These are phyloP conservation scores for Aspergillus ruber DNA, from an alignment of 2,329 filamentous ascomycete genomes.

Conservation along the genomic window DNA sequence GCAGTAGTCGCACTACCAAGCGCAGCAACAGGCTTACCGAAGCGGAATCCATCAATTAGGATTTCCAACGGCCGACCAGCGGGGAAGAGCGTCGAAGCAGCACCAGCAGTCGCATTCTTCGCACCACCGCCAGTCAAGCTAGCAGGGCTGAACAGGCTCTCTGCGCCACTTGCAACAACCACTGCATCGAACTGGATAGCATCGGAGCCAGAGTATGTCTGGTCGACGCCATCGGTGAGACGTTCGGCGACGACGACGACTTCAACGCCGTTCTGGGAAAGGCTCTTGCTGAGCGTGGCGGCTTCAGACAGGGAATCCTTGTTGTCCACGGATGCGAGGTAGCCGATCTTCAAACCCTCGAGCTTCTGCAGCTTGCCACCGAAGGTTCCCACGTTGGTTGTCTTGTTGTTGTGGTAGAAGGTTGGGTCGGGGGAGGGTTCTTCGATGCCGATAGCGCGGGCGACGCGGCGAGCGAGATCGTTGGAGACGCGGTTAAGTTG, in stretches of 20 bases:
- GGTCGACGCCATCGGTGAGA: slow-evolving; percentile 49
- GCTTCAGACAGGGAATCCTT: slow-evolving; percentile 45
- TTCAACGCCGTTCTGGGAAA: slow-evolving; percentile 42
- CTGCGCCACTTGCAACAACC: slow-evolving; percentile 52
- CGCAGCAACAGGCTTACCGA: slow-evolving; percentile 63
- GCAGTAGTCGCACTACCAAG: slow-evolving; percentile 43
- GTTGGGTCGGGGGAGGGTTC: slow-evolving; percentile 54
- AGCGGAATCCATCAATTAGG: slow-evolving; percentile 56
- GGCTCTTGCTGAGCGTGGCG: slow-evolving; percentile 41
- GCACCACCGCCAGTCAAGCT: slow-evolving; percentile 11
- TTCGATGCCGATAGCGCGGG: slow-evolving; percentile 52
- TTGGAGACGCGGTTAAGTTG: slow-evolving; percentile 65
- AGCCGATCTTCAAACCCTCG: slow-evolving; percentile 57
- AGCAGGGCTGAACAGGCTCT: slow-evolving; percentile 43
- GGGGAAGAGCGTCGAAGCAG: slow-evolving; percentile 56
- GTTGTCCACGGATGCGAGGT: slow-evolving; percentile 48
- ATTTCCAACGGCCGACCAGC: slow-evolving; percentile 59
- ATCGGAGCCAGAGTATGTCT: slow-evolving; percentile 60
- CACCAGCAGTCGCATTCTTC: slow-evolving; percentile 20
- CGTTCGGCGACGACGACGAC: slow-evolving; percentile 57
- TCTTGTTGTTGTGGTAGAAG: slow-evolving; percentile 65
- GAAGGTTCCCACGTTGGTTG: slow-evolving; percentile 55
- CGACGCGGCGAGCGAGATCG: slow-evolving; percentile 61
- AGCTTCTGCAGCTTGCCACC: slow-evolving; percentile 53
- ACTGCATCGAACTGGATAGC: slow-evolving; percentile 44